Base-by-base conservation (phyloP, 2,329 filamentous ascomycete species). In the Exserohilum rostratum region DNA sequence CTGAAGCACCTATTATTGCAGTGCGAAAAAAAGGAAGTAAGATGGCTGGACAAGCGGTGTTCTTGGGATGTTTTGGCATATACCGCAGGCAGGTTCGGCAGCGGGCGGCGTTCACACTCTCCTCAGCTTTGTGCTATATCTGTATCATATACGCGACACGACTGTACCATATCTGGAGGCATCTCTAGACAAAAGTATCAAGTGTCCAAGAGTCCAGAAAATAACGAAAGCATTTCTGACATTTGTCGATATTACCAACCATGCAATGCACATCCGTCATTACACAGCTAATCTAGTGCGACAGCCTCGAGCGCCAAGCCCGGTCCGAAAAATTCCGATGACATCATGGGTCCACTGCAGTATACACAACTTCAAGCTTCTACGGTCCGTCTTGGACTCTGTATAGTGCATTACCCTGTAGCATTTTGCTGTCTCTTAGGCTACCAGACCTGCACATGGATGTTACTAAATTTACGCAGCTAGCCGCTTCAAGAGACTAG, bases 61-160 rank as follows among this genome's bases (percentile, higher is more conserved):
- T 65, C 49, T 51, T 61, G 57, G 65, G 59, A 52, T 57, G 59
- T 58, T 55, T 64, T 67, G 63, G 69, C 69, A 72, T 71, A 63
- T 65, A 60, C 66, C 65, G 65, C 59, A 58, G 54, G 44, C 58
- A 50, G 52, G 54, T 64, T 58, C 49, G 61, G 68, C 53, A 53
- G 68, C 69, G 68, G 64, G 62, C 59, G 69, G 68, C 68, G 68
- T 72, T 72, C 58, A 62, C 66, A 72, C 68, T 71, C 69, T 70
- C 61, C 69, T 71, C 69, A 69, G 62, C 68, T 69, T 60, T 71
- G 67, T 68, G 62, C 60, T 65, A 70, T 67, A 71, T 60, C 60
- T 70, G 67, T 72, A 69, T 62, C 60, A 71, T 71, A 72, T 48
- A 48, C 50, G 46, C 60, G 57, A 59, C 60, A 62, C 60, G 65